These are phyloP conservation scores for Lupinus albus DNA, from an alignment of 306 rosid genomes.

Conservation along the genomic window DNA sequence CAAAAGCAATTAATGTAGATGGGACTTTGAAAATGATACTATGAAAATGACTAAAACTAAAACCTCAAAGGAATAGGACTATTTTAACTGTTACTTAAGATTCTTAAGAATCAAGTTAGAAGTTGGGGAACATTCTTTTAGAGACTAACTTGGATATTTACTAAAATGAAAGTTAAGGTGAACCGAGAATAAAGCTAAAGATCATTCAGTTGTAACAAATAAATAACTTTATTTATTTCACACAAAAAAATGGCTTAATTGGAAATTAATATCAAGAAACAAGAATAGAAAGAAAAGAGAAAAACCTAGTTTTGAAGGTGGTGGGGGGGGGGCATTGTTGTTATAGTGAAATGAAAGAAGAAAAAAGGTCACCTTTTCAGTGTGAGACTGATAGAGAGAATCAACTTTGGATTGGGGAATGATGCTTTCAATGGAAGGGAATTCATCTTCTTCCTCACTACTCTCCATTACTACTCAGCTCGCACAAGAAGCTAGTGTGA, in stretches of 20 bases:
- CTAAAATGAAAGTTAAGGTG: not conserved
- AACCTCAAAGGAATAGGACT: no score
- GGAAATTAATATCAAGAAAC: not conserved
- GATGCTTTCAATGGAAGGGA: slow-evolving; percentile 85
- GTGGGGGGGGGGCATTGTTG: not conserved
- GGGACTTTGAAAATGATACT: no score
- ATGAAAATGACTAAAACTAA: no score
- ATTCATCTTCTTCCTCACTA: slow-evolving; percentile 95
- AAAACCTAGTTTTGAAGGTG: not conserved
- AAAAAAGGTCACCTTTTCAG: slow-evolving; percentile 73
- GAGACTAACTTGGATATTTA: no score
- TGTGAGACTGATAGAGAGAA: slow-evolving; percentile 83
- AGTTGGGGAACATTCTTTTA: no score
- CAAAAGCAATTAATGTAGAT: no score
- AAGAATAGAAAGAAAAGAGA: not conserved
- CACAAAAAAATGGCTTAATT: not conserved
- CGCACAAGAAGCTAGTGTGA: no score
- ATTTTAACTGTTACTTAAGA: no score
- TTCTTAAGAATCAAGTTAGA: no score
- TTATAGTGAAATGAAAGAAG: slow-evolving; percentile 1
- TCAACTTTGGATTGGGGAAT: slow-evolving; percentile 90
- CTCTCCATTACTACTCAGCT: slow-evolving; percentile 67
- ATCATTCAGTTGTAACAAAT: not conserved
- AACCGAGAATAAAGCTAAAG: not conserved
- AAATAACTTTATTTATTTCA: not conserved